phyloP scores from a whole-genome alignment of 192 early-diverging fungal genomes.

The Coemansia sp. region DNA sequence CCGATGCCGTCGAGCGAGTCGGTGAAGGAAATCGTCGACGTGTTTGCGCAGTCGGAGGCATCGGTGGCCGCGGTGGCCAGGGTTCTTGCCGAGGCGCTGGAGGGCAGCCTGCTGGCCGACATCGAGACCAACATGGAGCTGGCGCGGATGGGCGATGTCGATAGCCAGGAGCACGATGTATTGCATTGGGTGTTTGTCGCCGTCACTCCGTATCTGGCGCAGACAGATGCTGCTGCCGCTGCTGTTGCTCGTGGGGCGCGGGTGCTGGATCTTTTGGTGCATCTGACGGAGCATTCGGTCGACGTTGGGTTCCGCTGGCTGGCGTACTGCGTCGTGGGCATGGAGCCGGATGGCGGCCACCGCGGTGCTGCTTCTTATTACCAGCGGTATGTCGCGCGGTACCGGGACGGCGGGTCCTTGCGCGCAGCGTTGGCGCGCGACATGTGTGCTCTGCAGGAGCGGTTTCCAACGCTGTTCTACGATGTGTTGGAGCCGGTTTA shows the following conservation, averaged over 20 bases:
- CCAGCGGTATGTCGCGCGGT: slow-evolving; percentile 16
- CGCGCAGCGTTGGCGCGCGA: slow-evolving; percentile 48
- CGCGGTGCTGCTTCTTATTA: not conserved
- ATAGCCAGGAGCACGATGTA: slow-evolving; percentile 25
- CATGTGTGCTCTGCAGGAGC: slow-evolving; percentile 49
- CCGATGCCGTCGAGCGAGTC: slow-evolving; percentile 15
- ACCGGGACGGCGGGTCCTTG: slow-evolving; percentile 26
- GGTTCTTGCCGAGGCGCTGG: slow-evolving; percentile 32
- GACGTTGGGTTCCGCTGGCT: slow-evolving; percentile 45
- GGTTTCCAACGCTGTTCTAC: slow-evolving; percentile 47
- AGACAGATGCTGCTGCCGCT: too few species aligned
- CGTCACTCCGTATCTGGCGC: not conserved
- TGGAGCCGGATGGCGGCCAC: not conserved
- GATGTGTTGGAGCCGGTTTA: slow-evolving; percentile 31
- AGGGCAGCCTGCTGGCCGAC: slow-evolving; percentile 40
- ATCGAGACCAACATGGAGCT: slow-evolving; percentile 48
- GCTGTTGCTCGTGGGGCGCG: too few species aligned
- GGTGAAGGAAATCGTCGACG: slow-evolving; percentile 33
- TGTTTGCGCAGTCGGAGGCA: slow-evolving; percentile 54
- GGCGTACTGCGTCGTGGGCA: slow-evolving; percentile 8
- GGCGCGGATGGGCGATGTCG: slow-evolving; percentile 17
- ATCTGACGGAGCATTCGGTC: slow-evolving; percentile 23
- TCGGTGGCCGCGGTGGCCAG: slow-evolving; percentile 45
- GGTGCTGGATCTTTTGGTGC: slow-evolving; percentile 23
- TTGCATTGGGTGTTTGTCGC: slow-evolving; percentile 15